Evolutionary conservation across 73 alveolate genomes (phyloP), one percentile per base, ranked within the genome.

Genomic region (Symbiodinium pilosum): DNA sequence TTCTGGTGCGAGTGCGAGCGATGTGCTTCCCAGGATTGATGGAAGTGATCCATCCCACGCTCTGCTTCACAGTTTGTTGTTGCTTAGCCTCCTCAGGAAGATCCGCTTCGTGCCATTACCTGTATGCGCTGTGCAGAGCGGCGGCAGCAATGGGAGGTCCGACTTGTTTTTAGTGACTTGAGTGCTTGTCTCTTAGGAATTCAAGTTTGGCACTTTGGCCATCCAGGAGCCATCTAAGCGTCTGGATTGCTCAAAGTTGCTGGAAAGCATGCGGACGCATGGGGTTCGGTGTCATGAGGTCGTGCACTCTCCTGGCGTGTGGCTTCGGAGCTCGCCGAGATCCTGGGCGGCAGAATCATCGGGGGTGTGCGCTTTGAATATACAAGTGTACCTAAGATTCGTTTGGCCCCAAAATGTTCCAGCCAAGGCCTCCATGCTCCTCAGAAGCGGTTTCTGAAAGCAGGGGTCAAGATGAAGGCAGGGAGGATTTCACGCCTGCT

Each of bases 1-100:
- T 93, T 93, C 64, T 43, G 51, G 84, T 93, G 98, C 84, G 68
- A 44, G 26, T 93, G 98, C 84, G 59, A 43, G 41, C 98, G 98
- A 41, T 93, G 98, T 68, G 84, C 68, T 2, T 64, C 98, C 4
- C 36, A 91, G 88, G 95, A 26, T 32, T 43, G 34, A 16, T 26
- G 69, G 69, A 52, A 52, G 20, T 20, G 28, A 52, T 12, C 69
- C 9, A 52, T 9, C 20, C 20, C 20, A 9, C 28, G 69, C 20
- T 52, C 28, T 52, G 69, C 20, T 12, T 12, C 28, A 9, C 9
- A 20, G 9, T 52, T 52, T 9, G n/a, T n/a, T n/a, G n/a, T n/a
- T n/a, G n/a, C n/a, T 14, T 26, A 4, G 77, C 34, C 3, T 14
- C 59, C 5, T 6, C 77, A 89, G 86, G 92, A 77, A 20, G 98